Evolutionary conservation across 192 early-diverging fungal genomes (phyloP).

Genomic region (Coemansia sp.): DNA sequence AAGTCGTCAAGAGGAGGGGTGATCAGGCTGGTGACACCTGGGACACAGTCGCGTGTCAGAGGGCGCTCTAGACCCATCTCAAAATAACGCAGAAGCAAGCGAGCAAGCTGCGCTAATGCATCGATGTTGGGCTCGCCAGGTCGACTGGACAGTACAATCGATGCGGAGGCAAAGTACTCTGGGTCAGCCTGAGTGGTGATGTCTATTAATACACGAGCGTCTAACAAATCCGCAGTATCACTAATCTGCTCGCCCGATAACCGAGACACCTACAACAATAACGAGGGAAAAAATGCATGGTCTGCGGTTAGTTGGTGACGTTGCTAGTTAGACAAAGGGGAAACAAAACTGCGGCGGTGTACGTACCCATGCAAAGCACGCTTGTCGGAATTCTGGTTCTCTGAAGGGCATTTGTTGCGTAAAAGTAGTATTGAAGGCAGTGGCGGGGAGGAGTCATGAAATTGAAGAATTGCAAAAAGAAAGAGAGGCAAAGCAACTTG

Average conservation of each 20-base stretch:
- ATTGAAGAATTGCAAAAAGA: not conserved
- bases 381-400: constrained; percentile 30
- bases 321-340: not conserved
- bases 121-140: constrained; percentile 38
- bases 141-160: constrained; percentile 33
- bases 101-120: constrained; percentile 47
- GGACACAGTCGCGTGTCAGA: constrained; percentile 30
- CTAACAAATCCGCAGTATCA: constrained; percentile 28
- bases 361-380: constrained; percentile 36
- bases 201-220: constrained; percentile 39
- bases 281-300: not conserved
- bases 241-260: constrained; percentile 22
- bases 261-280: constrained; percentile 22
- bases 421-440: not conserved
- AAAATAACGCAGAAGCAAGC: constrained; percentile 39
- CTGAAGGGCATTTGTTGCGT: constrained; percentile 23
- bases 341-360: not conserved
- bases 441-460: constrained; percentile 2
- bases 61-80: constrained; percentile 24
- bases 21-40: constrained; percentile 29
- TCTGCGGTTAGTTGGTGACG: not conserved
- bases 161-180: constrained; percentile 46
- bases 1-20: constrained; percentile 41
- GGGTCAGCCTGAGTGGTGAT: constrained; percentile 41
- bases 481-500: not conserved